Base-by-base conservation (phyloP, 495 filamentous ascomycete genomes). In the Xylaria palmicola region DNA sequence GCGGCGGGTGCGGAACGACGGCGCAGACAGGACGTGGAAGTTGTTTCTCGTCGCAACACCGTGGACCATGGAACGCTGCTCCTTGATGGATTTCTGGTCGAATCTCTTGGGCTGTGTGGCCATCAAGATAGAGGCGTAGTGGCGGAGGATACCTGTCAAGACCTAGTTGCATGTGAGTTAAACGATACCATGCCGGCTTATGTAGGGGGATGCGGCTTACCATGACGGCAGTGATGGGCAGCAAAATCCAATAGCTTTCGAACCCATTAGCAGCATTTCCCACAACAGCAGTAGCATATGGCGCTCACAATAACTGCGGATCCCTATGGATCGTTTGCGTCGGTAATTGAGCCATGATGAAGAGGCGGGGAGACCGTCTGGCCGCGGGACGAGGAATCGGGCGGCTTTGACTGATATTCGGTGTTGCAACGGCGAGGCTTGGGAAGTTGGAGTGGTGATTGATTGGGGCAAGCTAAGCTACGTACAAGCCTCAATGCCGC, bases 161-260 rank as follows among this genome's bases (percentile, higher is more conserved):
- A 98, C 89, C 92, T 96, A 61, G 47, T 26, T 9, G 19, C 26
- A 32, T 30, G 64, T 70, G 43, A 65, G 32, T 27, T 30, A 8
- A 34, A 51, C 43, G 15, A 10, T 26, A 60, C n/a, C 51, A 15
- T 2, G n/a, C 12, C 17, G 13, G 4, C 4, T 17, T 22, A 2
- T 20, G 19, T 51, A 36, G 40, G 45, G 65, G 48, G 20, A 44
- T 50, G 39, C 17, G 10, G 4, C 75, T 48, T 84, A 95, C 91
- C 95, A 98, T 98, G 70, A 98, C 94, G 65, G 94, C 81, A 17
- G 93, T 93, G 73, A 98, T 98, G 24, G 94, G 94, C 65, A 98
- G 89, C 36, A 98, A 79, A 75, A 98, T 98, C 94, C 94, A 98
- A 79, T 96, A 97, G 77, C 93, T 97, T 57, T 55, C 9, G 12